Conservation (phyloP, 805 yeast genomes). For the Peterozyma xylosa region DNA sequence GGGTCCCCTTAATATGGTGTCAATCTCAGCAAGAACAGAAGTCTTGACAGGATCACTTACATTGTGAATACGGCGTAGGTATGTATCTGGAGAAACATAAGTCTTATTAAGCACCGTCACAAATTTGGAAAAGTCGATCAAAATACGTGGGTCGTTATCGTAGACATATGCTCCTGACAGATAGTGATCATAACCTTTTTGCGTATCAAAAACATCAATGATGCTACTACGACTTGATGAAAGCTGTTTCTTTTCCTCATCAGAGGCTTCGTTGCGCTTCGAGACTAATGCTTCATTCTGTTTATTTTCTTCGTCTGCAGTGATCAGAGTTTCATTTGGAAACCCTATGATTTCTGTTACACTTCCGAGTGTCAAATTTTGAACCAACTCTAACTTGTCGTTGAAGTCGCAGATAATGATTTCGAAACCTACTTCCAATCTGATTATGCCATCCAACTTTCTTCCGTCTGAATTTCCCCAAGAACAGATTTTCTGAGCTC, state of each 20-base stretch:
- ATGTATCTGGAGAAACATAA: constrained; percentile 40
- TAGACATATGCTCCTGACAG: constrained; percentile 39
- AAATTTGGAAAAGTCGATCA: constrained; percentile 43
- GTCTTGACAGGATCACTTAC: constrained; percentile 25
- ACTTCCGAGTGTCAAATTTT: constrained; percentile 31
- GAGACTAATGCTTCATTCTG: not conserved
- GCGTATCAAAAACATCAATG: constrained; percentile 20
- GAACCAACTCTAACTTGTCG: constrained; percentile 38
- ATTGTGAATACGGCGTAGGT: constrained; percentile 28
- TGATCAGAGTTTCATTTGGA: constrained; percentile 19
- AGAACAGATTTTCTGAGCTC: constrained; percentile 43
- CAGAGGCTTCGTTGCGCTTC: not conserved
- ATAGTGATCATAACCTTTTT: constrained; percentile 35
- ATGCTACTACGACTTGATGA: constrained; percentile 13
- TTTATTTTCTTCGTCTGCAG: not conserved
- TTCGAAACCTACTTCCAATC: constrained; percentile 58
- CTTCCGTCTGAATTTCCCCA: constrained; percentile 49
- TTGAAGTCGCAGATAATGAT: constrained; percentile 52
- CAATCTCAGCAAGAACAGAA: constrained; percentile 28
- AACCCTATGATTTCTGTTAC: constrained; percentile 29
- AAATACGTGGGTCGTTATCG: constrained; percentile 39
- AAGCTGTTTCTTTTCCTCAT: constrained; percentile 7
- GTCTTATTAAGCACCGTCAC: constrained; percentile 49
- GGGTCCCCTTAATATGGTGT: constrained; percentile 13
- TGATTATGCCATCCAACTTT: constrained; percentile 45